These are phyloP conservation scores for Paraconiothyrium brasiliense DNA, from an alignment of 2,329 filamentous ascomycete genomes.

Conservation along the genomic window DNA sequence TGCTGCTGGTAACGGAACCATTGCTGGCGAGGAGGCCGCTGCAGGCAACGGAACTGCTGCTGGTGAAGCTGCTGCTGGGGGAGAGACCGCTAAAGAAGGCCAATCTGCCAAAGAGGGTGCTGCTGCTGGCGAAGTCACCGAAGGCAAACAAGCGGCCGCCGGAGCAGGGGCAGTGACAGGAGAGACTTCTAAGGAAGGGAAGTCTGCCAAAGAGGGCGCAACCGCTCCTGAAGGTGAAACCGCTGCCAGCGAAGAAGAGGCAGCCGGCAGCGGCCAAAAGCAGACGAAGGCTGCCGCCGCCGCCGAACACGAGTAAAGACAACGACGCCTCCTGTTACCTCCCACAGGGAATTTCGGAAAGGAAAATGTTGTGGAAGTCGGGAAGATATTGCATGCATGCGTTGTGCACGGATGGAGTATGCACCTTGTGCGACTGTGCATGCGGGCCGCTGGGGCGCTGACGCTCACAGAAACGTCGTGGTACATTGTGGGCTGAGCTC, in stretches of 20 bases:
- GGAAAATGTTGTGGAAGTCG: no score
- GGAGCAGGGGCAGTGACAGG: neutral
- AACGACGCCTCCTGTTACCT: neutral
- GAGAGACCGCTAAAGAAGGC: neutral
- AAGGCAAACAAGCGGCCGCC: neutral
- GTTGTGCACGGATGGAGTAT: neutral
- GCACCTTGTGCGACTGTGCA: slow-evolving; percentile 3
- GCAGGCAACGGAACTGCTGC: neutral
- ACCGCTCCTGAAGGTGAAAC: neutral
- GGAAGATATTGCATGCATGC: neutral
- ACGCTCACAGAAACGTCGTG: neutral
- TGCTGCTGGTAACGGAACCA: neutral
- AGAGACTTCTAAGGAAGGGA: neutral
- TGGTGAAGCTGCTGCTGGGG: neutral
- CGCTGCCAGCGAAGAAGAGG: neutral
- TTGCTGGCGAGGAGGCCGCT: neutral
- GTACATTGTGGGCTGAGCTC: neutral
- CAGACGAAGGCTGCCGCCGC: neutral
- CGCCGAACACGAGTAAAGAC: neutral
- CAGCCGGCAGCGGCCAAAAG: neutral
- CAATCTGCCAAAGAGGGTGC: neutral
- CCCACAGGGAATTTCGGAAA: neutral
- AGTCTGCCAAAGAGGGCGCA: neutral
- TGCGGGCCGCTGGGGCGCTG: slow-evolving; percentile 4
- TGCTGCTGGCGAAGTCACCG: neutral